phyloP scores from a whole-genome alignment of 164 flowering plant species.

The Aristolochia californica region DNA sequence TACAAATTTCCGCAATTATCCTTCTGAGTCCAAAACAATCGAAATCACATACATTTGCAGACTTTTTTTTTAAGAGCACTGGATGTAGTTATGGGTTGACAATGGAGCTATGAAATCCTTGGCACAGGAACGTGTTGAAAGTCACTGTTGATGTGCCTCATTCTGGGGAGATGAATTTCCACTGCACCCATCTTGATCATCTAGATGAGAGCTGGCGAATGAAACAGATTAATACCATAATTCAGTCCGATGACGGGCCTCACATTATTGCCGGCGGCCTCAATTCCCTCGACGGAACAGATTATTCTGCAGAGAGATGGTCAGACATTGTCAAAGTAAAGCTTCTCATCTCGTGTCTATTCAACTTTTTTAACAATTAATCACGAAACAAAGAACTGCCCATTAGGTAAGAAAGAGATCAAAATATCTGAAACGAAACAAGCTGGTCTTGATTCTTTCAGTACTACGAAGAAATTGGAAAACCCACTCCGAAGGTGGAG shows the following conservation, averaged over 20 bases:
- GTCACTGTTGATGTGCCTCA: constrained; percentile 76
- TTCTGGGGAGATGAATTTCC: constrained; percentile 64
- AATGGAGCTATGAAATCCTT: too few species aligned
- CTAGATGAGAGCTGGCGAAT: constrained; percentile 92
- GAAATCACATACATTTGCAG: too few species aligned
- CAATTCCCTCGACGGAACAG: constrained; percentile 81
- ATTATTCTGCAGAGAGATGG: constrained; percentile 88
- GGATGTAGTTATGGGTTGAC: too few species aligned
- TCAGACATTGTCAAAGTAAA: constrained; percentile 76
- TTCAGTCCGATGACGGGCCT: constrained; percentile 47
- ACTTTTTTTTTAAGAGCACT: too few species aligned
- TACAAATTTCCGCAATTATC: too few species aligned
- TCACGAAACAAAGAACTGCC: not conserved
- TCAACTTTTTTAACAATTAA: not conserved
- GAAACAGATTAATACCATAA: constrained; percentile 83
- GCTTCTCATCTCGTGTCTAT: not conserved
- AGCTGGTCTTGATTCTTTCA: constrained; percentile 11
- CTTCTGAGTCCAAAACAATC: too few species aligned
- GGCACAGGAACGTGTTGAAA: constrained; percentile 74
- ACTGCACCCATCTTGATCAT: constrained; percentile 90
- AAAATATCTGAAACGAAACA: constrained; percentile 1
- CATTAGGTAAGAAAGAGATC: too few species aligned
- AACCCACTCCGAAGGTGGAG: constrained; percentile 78
- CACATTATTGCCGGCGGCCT: constrained; percentile 90
- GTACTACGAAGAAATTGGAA: constrained; percentile 94